Evolutionary conservation across 2,329 filamentous ascomycete genomes (phyloP), one percentile per base, ranked within the genome.

Genomic region (Paracoccidioides brasiliensis): DNA sequence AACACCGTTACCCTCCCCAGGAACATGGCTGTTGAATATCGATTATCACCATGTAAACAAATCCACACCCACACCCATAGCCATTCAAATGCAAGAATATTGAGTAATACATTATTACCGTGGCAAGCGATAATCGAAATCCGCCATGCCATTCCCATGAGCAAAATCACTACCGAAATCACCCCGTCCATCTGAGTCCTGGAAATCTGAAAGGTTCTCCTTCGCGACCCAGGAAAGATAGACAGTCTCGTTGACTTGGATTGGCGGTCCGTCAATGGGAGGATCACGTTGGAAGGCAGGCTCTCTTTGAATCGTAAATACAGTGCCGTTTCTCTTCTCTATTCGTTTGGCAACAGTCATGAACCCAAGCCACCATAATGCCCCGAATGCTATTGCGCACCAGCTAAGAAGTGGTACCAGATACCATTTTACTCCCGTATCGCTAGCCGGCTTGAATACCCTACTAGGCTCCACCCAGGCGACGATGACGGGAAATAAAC

Each of bases 291-390:
- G 41, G 38, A 53, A 46, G 3, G 32, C 5, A 30, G 52, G 52
- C 22, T 46, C 41, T 10, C 52, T 40, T 33, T 44, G 22, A 15
- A 53, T 53, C 7, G 41, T 53, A n/a, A 53, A 53, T 3, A 53
- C 35, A 15, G 52, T 53, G n/a, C 52, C 52, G 3, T 38, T 46
- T n/a, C 41, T 28, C 30, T 53, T 53, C 41, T 53, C 52, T 7
- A 15, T 37, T 32, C 41, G 41, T 44, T 53, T 53, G 37, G 41
- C 41, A 32, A 53, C 5, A 42, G 4, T 15, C 35, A 54, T 5
- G 28, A 54, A 49, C 8, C 53, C 53, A 10, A 54, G 42, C 53
- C 53, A 54, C 53, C 53, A 54, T 14, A 54, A 28, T 35, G 43
- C 53, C 15, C 53, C 53, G 15, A 54, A 40, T 12, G 33, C 53